Conservation (phyloP, 768 basidiomycete genomes). For the Termitomyces sp. region DNA sequence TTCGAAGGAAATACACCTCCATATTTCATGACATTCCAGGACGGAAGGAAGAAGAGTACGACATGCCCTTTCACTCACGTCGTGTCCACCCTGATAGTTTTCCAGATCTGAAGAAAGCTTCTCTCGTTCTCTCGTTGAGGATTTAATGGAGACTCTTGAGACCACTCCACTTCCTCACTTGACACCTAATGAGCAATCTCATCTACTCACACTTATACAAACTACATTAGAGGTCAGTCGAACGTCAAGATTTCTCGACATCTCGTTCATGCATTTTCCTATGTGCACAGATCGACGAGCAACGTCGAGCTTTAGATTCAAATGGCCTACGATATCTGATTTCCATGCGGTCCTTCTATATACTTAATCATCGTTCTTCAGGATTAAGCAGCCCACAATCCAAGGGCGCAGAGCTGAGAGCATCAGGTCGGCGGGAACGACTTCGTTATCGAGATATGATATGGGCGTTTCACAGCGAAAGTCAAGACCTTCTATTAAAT, state of each 20-base stretch:
- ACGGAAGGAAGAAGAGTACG: conserved; percentile 43
- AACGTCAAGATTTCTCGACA: neutral
- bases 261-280: neutral
- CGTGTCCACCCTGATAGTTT: conserved; percentile 6
- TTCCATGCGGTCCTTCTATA: conserved; percentile 88
- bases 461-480: conserved; percentile 96
- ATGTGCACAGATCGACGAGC: conserved; percentile 70
- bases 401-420: conserved; percentile 32
- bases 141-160: conserved; percentile 63
- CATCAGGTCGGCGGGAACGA: conserved; percentile 62
- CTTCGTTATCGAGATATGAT: conserved; percentile 91
- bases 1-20: conserved; percentile 37
- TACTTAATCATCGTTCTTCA: conserved; percentile 65
- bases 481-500: conserved; percentile 75
- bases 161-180: conserved; percentile 61
- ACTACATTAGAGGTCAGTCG: conserved; percentile 77
- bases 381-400: conserved; percentile 41
- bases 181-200: conserved; percentile 74
- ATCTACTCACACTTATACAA: conserved; percentile 80
- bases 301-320: conserved; percentile 83
- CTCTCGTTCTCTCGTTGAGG: conserved; percentile 50
- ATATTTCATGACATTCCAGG: conserved; percentile 45
- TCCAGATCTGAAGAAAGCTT: conserved; percentile 49
- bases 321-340: conserved; percentile 93
- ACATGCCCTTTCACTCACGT: neutral